These are phyloP conservation scores for Auriculariales sp. DNA, from an alignment of 768 basidiomycete species.

Conservation along the genomic window DNA sequence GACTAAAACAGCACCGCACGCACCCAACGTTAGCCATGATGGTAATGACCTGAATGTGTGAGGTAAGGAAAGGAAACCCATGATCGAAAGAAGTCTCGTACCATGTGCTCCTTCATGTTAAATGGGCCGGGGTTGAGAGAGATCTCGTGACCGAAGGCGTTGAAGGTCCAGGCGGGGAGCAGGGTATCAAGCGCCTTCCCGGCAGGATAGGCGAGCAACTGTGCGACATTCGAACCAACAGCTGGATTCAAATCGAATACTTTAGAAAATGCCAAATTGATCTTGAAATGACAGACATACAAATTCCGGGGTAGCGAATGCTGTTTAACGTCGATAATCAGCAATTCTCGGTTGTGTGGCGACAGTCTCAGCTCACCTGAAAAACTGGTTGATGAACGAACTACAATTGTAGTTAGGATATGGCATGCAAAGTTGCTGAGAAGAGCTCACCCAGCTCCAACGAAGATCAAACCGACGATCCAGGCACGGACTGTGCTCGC, in stretches of 20 bases:
- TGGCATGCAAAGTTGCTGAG: too few species aligned
- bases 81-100: neutral
- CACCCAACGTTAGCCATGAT: conserved; percentile 18
- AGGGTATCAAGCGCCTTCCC: neutral
- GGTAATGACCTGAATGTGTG: conserved; percentile 8
- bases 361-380: too few species aligned
- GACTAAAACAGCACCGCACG: neutral
- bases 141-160: neutral
- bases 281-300: neutral
- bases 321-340: conserved; percentile 28
- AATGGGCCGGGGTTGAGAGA: conserved; percentile 8
- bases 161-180: neutral
- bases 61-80: conserved; percentile 5
- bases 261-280: too few species aligned
- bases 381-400: conserved; percentile 53
- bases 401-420: too few species aligned
- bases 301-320: neutral
- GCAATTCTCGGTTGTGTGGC: conserved; percentile 55
- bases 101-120: conserved; percentile 15
- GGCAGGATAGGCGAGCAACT: neutral
- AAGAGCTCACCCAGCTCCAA: neutral
- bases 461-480: conserved; percentile 22
- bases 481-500: conserved; percentile 44
- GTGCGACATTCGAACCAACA: neutral
- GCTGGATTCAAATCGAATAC: too few species aligned